These are phyloP conservation scores for Thelonectria discophora DNA, from an alignment of 2,329 filamentous ascomycete genomes.

Conservation along the genomic window DNA sequence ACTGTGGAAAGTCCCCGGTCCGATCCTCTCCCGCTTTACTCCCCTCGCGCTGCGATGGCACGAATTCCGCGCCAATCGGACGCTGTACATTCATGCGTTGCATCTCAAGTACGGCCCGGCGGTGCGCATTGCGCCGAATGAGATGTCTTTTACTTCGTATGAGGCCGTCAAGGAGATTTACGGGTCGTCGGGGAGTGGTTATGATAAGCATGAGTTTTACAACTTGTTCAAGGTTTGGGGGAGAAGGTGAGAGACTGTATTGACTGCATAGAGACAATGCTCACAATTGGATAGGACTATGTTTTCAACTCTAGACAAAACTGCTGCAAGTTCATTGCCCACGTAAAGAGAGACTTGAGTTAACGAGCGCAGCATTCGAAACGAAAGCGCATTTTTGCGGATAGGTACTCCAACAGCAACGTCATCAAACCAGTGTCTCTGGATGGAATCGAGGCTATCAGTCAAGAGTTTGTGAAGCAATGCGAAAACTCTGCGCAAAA, in stretches of 20 bases:
- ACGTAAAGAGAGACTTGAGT: not conserved
- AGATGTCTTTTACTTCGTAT: slow-evolving; percentile 65
- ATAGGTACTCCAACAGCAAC: slow-evolving; percentile 73
- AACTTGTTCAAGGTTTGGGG: slow-evolving; percentile 65
- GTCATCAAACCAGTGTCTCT: slow-evolving; percentile 65
- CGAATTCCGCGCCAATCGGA: slow-evolving; percentile 61
- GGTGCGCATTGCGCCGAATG: slow-evolving; percentile 63
- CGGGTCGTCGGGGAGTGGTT: slow-evolving; percentile 66
- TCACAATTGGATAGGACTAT: slow-evolving; percentile 55
- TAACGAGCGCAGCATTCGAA: slow-evolving; percentile 60
- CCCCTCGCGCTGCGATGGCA: slow-evolving; percentile 61
- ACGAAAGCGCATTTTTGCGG: slow-evolving; percentile 68
- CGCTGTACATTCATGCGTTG: slow-evolving; percentile 61
- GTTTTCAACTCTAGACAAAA: slow-evolving; percentile 65
- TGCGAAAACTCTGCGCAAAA: slow-evolving; percentile 55
- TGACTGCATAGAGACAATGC: not conserved
- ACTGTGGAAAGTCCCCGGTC: slow-evolving; percentile 55
- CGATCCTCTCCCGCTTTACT: slow-evolving; percentile 56
- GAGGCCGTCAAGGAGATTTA: slow-evolving; percentile 69
- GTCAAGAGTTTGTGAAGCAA: slow-evolving; percentile 60
- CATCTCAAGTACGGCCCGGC: slow-evolving; percentile 64
- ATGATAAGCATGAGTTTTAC: slow-evolving; percentile 71
- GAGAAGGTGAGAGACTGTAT: slow-evolving; percentile 51
- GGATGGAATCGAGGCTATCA: slow-evolving; percentile 63
- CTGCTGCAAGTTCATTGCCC: slow-evolving; percentile 50